Percentiles rank a stretch among this genome's conserved stretches.
Evolutionary conservation across 129 eudicot species (phyloP).

Genomic region (Flaveria ramosissima): DNA sequence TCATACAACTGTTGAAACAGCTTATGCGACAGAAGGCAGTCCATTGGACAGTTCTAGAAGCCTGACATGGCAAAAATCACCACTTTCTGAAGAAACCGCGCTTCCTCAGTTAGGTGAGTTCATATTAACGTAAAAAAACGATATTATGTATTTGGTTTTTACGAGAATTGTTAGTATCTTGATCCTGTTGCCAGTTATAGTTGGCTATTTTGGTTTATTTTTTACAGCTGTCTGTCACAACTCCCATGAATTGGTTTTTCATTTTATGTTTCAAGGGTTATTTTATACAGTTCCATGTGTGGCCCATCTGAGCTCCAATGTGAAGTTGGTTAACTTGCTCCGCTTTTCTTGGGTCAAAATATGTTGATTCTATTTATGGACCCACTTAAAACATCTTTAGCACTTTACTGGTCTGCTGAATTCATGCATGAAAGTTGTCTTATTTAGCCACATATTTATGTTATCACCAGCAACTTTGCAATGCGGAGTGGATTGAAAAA

Average conservation of each 20-base stretch:
- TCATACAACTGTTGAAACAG: slow-evolving; percentile 58
- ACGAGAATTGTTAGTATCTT: not conserved
- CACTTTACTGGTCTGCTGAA: slow-evolving; percentile 7
- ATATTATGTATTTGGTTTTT: not conserved
- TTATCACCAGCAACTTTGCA: slow-evolving; percentile 9
- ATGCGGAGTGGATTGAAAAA: not conserved
- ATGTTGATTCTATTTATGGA: not conserved
- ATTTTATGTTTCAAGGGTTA: slow-evolving; percentile 4
- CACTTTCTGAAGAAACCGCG: slow-evolving; percentile 52
- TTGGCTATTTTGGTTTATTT: slow-evolving; percentile 1
- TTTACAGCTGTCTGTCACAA: not conserved
- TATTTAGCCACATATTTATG: not conserved
- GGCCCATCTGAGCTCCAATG: slow-evolving; percentile 2
- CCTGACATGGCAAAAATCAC: slow-evolving; percentile 67
- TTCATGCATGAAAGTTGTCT: slow-evolving; percentile 11
- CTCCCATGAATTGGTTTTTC: not conserved
- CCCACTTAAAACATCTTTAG: slow-evolving; percentile 11
- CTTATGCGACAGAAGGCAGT: slow-evolving; percentile 89
- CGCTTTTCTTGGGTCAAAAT: slow-evolving; percentile 3
- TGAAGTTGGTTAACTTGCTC: not conserved
- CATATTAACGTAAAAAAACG: not conserved
- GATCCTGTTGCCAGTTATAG: not conserved
- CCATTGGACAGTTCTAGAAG: slow-evolving; percentile 77
- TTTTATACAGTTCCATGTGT: slow-evolving; percentile 4
- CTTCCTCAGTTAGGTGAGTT: slow-evolving; percentile 44